Evolutionary conservation across 2,329 filamentous ascomycete species (phyloP), one percentile per base, ranked within the genome.

Genomic region (Pseudogymnoascus sp.): DNA sequence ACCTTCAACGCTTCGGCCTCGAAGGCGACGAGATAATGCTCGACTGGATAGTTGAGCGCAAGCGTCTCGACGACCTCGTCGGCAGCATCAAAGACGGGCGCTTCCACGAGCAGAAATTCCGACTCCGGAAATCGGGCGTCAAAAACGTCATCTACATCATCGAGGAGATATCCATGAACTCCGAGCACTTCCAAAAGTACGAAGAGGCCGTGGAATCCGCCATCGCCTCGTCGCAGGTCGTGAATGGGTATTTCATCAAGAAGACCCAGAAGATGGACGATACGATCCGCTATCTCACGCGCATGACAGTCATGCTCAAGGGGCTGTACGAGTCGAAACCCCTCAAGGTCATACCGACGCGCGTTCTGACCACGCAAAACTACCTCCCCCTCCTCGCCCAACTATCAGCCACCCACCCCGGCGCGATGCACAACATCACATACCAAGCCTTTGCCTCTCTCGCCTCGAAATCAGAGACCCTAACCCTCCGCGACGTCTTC

Each of bases 41-140:
- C 4, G 89, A 93, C 71, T 90, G 86, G 79, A 89, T 94, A 47
- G 82, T 91, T 1, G 90, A 94, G 74, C 81, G 90, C 63, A 94
- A 94, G 71, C 80, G 90, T 7, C 80, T 92, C 0, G 89, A 93
- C 69, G 90, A 94, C 71, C 75, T 94, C 53, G 80, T 93, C n/a
- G 77, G 81, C 58, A 91, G 88, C 64, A 90, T 94, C 74, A 91
- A 89, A 71, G 90, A 93, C 64, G 88, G 89, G 1, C 84, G 90
- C 2, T 93, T 91, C 67, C 87, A 88, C 66, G 90, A 94, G 71
- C 90, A 94, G 70, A 93, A 94, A 70, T 93, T 91, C 70, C 86
- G 90, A 1, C 78, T 93, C 9, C 81, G 82, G 60, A 84, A 84
- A 59, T 89, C 84, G 0, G 89, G 89, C 0, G 78, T 90, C n/a